phyloP scores from a whole-genome alignment of 768 basidiomycete genomes.

The Phanerochaete carnosa region DNA sequence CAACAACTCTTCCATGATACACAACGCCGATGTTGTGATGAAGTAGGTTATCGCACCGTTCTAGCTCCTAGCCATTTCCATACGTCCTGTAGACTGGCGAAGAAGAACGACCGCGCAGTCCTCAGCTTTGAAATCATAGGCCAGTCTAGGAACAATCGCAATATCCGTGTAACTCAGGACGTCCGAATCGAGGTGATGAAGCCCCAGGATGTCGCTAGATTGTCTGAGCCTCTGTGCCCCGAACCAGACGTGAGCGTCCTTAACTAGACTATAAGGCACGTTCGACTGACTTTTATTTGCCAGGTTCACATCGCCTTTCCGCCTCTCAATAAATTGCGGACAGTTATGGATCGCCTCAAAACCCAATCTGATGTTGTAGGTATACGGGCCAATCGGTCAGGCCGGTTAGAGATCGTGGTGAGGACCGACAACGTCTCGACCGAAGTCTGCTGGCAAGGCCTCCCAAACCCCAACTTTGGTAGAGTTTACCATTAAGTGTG shows the following conservation, averaged over 20 bases:
- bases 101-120: slow-evolving; percentile 78
- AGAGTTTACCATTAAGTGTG: background rate
- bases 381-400: slow-evolving; percentile 64
- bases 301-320: slow-evolving; percentile 80
- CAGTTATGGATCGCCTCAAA: slow-evolving; percentile 70
- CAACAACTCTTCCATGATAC: slow-evolving; percentile 44
- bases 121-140: slow-evolving; percentile 75
- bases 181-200: slow-evolving; percentile 81
- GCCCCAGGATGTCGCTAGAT: slow-evolving; percentile 64
- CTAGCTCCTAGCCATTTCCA: background rate
- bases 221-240: slow-evolving; percentile 82
- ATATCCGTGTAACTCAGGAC: slow-evolving; percentile 70
- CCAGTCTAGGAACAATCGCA: slow-evolving; percentile 58
- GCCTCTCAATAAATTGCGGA: slow-evolving; percentile 70
- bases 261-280: background rate
- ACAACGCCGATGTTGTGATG: slow-evolving; percentile 66
- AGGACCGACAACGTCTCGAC: slow-evolving; percentile 72
- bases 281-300: background rate
- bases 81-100: slow-evolving; percentile 49
- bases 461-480: slow-evolving; percentile 61
- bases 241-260: slow-evolving; percentile 67
- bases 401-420: slow-evolving; percentile 51
- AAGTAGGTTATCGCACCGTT: slow-evolving; percentile 33
- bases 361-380: slow-evolving; percentile 66
- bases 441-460: slow-evolving; percentile 77